Conservation (phyloP, 2,329 filamentous ascomycete species). For the Alternaria sp. region DNA sequence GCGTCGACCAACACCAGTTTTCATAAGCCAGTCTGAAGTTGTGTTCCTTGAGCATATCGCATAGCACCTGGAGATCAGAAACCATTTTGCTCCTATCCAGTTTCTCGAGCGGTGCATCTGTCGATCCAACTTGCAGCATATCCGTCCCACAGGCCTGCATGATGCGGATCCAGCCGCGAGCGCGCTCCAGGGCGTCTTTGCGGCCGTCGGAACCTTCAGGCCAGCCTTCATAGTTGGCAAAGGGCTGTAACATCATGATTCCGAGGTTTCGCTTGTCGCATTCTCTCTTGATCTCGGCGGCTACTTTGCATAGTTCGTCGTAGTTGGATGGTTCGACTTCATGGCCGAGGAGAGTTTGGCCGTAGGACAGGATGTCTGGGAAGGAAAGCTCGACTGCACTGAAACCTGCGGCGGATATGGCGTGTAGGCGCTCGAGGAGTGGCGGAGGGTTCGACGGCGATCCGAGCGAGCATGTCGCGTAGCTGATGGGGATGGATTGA, state of each 20-base stretch:
- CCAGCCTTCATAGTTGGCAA: constrained; percentile 81
- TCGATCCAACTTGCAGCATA: constrained; percentile 70
- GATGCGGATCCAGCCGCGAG: constrained; percentile 71
- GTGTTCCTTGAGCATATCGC: constrained; percentile 59
- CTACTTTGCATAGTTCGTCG: constrained; percentile 62
- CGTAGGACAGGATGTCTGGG: constrained; percentile 72
- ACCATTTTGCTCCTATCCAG: constrained; percentile 64
- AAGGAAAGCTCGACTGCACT: constrained; percentile 75
- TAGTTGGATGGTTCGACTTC: constrained; percentile 66
- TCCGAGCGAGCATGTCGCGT: constrained; percentile 64
- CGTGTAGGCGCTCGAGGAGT: constrained; percentile 65
- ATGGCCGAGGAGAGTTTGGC: constrained; percentile 57
- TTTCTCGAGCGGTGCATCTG: constrained; percentile 64
- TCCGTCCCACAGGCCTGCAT: constrained; percentile 74
- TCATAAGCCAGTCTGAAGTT: constrained; percentile 74
- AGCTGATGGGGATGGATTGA: constrained; percentile 57
- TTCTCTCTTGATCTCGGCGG: constrained; percentile 60
- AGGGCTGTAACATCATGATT: constrained; percentile 77
- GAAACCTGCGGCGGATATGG: constrained; percentile 71
- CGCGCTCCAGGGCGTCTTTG: constrained; percentile 67
- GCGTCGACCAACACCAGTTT: constrained; percentile 75
- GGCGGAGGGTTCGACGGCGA: constrained; percentile 51
- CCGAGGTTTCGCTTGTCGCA: constrained; percentile 62
- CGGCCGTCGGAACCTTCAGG: constrained; percentile 62
- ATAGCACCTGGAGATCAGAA: constrained; percentile 66